Percentiles rank a stretch among this genome's conserved stretches.
Evolutionary conservation across 2,329 filamentous ascomycete genomes (phyloP).

Genomic region (Sporothrix variecibatus): DNA sequence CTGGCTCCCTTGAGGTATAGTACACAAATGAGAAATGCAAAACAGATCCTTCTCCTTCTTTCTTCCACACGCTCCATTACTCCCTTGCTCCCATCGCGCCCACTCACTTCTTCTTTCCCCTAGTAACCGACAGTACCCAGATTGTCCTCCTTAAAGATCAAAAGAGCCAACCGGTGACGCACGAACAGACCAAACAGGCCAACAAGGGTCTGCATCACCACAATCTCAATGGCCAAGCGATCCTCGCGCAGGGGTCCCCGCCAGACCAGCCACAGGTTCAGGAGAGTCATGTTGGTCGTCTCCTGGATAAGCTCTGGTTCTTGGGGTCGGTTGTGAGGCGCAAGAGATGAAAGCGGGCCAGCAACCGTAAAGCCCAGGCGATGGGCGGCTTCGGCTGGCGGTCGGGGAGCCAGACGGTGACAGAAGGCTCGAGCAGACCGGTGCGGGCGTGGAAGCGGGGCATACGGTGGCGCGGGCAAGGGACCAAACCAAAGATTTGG

Average conservation of each 20-base stretch:
- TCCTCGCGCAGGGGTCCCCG: slow-evolving; percentile 89
- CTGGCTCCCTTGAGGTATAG: not conserved
- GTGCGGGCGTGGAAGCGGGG: slow-evolving; percentile 85
- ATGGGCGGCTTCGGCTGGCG: slow-evolving; percentile 69
- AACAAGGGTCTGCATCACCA: slow-evolving; percentile 72
- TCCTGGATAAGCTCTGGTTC: slow-evolving; percentile 72
- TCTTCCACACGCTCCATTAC: not conserved
- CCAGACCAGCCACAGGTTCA: slow-evolving; percentile 97
- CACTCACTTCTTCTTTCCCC: too few relatives aligned
- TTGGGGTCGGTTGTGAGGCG: slow-evolving; percentile 66
- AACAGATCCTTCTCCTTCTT: not conserved
- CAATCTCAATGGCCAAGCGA: slow-evolving; percentile 74
- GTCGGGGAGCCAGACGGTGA: slow-evolving; percentile 70
- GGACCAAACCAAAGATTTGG: slow-evolving; percentile 85
- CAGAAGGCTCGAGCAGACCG: slow-evolving; percentile 82
- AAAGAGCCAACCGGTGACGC: slow-evolving; percentile 79
- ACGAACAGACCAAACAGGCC: slow-evolving; percentile 84
- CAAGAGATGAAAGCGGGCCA: slow-evolving; percentile 69
- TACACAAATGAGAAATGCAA: not conserved
- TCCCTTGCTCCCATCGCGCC: not conserved
- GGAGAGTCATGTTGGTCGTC: slow-evolving; percentile 85
- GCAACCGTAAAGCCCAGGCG: slow-evolving; percentile 63
- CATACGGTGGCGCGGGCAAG: slow-evolving; percentile 89
- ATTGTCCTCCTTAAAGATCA: slow-evolving; percentile 92
- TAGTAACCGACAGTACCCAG: slow-evolving; percentile 41